These are phyloP conservation scores for Xylariaceae sp. DNA, from an alignment of 2,329 filamentous ascomycete species.

Conservation along the genomic window DNA sequence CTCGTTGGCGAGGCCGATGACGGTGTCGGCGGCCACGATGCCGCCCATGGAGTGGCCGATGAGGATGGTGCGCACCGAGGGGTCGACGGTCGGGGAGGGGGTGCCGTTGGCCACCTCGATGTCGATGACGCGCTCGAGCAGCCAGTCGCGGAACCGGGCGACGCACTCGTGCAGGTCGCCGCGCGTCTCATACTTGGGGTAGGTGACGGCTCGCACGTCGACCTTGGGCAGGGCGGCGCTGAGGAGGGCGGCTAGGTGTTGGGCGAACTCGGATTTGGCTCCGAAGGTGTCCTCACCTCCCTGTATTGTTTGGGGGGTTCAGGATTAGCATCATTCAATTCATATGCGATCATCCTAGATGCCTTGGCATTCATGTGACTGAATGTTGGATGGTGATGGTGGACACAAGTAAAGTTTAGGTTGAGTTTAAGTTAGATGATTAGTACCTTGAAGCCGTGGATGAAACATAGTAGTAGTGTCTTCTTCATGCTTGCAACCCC, in stretches of 20 bases:
- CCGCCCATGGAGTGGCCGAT: slow-evolving; percentile 58
- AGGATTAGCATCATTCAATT: neutral
- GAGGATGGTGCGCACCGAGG: slow-evolving; percentile 28
- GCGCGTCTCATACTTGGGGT: slow-evolving; percentile 76
- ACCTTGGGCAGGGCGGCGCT: slow-evolving; percentile 63
- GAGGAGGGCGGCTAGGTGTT: slow-evolving; percentile 61
- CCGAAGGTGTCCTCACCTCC: slow-evolving; percentile 76
- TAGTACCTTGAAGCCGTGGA: slow-evolving; percentile 73
- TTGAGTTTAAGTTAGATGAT: too few relatives aligned
- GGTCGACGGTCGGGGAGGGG: slow-evolving; percentile 29
- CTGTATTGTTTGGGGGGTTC: slow-evolving; percentile 34
- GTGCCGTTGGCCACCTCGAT: slow-evolving; percentile 72
- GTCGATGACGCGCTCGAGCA: slow-evolving; percentile 89
- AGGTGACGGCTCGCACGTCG: slow-evolving; percentile 62
- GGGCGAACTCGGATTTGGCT: slow-evolving; percentile 59
- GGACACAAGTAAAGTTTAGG: too few relatives aligned
- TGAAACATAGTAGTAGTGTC: slow-evolving; percentile 75
- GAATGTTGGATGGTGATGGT: too few relatives aligned
- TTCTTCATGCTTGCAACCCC: slow-evolving; percentile 58
- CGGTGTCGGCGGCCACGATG: slow-evolving; percentile 86
- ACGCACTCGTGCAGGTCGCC: slow-evolving; percentile 70
- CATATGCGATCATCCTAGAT: too few relatives aligned
- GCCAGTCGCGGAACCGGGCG: slow-evolving; percentile 70
- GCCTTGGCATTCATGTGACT: too few relatives aligned
- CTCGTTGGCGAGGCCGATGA: slow-evolving; percentile 63